A percentile compares a stretch with the other conserved stretches of the same genome.
phyloP scores from a whole-genome alignment of 768 basidiomycete genomes.

The Termitomyces sp. region DNA sequence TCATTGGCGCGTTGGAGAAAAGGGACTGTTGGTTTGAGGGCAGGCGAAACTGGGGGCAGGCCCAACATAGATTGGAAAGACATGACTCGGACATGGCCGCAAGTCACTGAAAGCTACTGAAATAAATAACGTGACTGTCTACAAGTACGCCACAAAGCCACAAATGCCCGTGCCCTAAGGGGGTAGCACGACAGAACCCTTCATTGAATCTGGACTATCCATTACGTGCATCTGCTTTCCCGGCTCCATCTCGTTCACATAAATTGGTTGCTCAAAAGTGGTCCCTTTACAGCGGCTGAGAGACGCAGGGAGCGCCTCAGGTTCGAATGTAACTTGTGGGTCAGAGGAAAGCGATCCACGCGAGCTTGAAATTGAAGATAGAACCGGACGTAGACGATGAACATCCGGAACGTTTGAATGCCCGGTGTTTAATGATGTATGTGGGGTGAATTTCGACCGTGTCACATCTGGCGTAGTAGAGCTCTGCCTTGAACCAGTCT shows the following conservation, averaged over 20 bases:
- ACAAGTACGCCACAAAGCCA: conserved; percentile 13
- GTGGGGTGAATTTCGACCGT: conserved; percentile 1
- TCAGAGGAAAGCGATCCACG: conserved; percentile 3
- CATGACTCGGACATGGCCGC: conserved; percentile 18
- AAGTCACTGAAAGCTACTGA: too few relatives aligned
- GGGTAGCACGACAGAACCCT: conserved; percentile 19
- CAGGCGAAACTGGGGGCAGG: conserved; percentile 52
- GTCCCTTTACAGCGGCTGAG: conserved; percentile 7
- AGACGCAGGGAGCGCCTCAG: conserved; percentile 11
- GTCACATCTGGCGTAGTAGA: conserved; percentile 13
- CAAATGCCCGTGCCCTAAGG: neutral
- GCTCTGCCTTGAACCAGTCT: conserved; percentile 12
- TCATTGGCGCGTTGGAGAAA: conserved; percentile 91
- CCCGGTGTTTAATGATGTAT: neutral
- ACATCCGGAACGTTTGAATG: neutral
- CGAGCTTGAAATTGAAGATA: conserved; percentile 1
- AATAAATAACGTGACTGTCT: neutral
- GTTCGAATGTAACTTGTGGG: neutral
- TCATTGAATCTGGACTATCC: conserved; percentile 32
- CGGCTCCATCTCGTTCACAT: conserved; percentile 15
- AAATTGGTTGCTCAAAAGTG: conserved; percentile 13
- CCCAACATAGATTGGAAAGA: conserved; percentile 34
- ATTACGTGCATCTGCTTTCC: conserved; percentile 17
- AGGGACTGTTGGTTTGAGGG: conserved; percentile 66
- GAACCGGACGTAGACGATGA: neutral